phyloP scores from a whole-genome alignment of 2,329 filamentous ascomycete genomes.

The Helotiales sp. region DNA sequence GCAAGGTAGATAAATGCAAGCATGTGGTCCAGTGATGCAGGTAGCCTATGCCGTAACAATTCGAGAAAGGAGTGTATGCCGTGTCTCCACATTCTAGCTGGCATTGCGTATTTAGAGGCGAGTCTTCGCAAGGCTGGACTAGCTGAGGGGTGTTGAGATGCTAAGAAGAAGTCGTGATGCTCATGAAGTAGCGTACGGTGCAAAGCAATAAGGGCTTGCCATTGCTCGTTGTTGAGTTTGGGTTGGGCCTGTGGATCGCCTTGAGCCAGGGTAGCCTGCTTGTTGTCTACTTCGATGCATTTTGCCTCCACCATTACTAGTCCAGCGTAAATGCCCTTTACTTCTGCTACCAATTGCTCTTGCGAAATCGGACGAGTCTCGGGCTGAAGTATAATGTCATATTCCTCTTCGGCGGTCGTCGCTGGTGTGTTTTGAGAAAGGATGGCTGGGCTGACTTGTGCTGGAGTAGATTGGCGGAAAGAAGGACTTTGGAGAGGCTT shows the following conservation, averaged over 20 bases:
- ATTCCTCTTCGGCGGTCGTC: neutral
- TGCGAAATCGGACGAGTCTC: slow-evolving; percentile 38
- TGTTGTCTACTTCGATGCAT: slow-evolving; percentile 81
- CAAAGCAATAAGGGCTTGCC: slow-evolving; percentile 77
- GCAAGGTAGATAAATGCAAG: slow-evolving; percentile 82
- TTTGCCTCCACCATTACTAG: slow-evolving; percentile 80
- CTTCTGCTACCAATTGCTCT: slow-evolving; percentile 18
- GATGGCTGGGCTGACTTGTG: neutral
- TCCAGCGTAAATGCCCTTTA: slow-evolving; percentile 66
- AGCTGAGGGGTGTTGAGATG: slow-evolving; percentile 79
- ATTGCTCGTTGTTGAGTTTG: slow-evolving; percentile 64
- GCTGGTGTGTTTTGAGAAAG: neutral
- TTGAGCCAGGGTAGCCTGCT: slow-evolving; percentile 52
- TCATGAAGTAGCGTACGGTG: slow-evolving; percentile 80
- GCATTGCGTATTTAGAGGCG: slow-evolving; percentile 82
- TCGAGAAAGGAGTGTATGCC: slow-evolving; percentile 85
- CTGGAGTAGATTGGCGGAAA: neutral
- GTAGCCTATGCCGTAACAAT: slow-evolving; percentile 69
- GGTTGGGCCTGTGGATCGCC: slow-evolving; percentile 37
- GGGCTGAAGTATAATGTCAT: slow-evolving; percentile 1
- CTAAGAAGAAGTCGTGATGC: slow-evolving; percentile 81
- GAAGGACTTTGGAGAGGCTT: slow-evolving; percentile 10
- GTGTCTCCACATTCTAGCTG: slow-evolving; percentile 83
- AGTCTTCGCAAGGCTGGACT: slow-evolving; percentile 66
- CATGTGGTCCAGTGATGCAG: slow-evolving; percentile 81